Conservation (phyloP, 108 stramenopile species). For the Nitzschia palea region DNA sequence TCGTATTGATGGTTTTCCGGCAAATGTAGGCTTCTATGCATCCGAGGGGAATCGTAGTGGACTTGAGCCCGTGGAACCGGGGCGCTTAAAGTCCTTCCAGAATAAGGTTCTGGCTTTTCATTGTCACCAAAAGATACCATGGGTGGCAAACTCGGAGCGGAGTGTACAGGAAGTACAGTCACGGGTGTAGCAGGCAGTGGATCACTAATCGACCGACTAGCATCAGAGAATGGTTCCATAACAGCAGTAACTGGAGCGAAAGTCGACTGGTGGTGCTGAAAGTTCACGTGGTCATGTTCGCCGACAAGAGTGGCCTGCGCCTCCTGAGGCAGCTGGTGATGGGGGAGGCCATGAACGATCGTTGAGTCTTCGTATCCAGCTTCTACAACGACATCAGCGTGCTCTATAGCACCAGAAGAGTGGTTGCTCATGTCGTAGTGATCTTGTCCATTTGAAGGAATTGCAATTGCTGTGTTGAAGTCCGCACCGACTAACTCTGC, state of each 20-base stretch:
- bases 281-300: not conserved
- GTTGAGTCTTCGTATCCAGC: not conserved
- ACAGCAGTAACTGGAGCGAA: not conserved
- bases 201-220: not conserved
- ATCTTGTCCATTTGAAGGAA: constrained; percentile 3
- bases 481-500: constrained; percentile 37
- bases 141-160: not conserved
- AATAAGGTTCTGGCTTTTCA: constrained; percentile 11
- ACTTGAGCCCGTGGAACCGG: not conserved
- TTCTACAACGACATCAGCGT: constrained; percentile 12
- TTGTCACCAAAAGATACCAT: not conserved
- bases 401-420: not conserved
- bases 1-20: not conserved
- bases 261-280: not conserved
- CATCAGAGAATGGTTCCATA: not conserved
- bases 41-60: not conserved
- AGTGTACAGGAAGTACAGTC: constrained; percentile 8
- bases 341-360: not conserved
- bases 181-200: constrained; percentile 12
- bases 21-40: not conserved
- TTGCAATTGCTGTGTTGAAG: constrained; percentile 8
- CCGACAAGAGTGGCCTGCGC: constrained; percentile 5
- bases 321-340: not conserved
- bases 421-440: not conserved
- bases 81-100: constrained; percentile 4